phyloP scores from a whole-genome alignment of 495 filamentous ascomycete genomes.

The Daldinia concentrica region DNA sequence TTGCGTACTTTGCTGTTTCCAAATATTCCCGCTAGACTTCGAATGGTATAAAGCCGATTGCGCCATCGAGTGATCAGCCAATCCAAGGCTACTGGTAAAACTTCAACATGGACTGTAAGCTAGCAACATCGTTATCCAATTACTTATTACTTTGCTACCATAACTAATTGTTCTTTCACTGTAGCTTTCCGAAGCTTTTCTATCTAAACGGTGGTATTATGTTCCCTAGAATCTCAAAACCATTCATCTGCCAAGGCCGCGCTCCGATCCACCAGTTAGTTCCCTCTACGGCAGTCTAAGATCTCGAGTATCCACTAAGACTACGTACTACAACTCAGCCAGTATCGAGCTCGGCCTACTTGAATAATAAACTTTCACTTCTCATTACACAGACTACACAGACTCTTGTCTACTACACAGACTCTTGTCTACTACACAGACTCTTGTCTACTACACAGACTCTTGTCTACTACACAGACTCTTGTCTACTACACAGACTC shows the following conservation, averaged over 20 bases:
- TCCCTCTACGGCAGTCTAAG: conserved; percentile 1
- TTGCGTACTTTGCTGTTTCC: conserved; percentile 2
- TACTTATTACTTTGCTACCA: neutral
- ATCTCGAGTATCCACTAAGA: conserved; percentile 24
- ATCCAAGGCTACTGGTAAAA: conserved; percentile 5
- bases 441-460: neutral
- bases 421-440: neutral
- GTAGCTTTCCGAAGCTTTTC: neutral
- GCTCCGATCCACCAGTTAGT: conserved; percentile 9
- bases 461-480: neutral
- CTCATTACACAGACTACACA: neutral
- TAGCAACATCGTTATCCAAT: conserved; percentile 2
- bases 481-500: neutral
- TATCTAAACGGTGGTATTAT: neutral
- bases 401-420: neutral
- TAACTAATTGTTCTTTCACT: neutral
- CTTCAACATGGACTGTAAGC: conserved; percentile 4
- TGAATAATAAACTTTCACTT: conserved; percentile 17
- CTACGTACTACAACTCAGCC: conserved; percentile 21
- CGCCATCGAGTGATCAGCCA: conserved; percentile 35
- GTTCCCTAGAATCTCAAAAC: neutral
- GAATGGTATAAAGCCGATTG: conserved; percentile 33
- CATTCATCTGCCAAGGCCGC: conserved; percentile 11
- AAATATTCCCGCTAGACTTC: conserved; percentile 23
- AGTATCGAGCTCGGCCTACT: conserved; percentile 9